Evolutionary conservation across 2,329 filamentous ascomycete genomes (phyloP).

Genomic region (Venturia effusa): DNA sequence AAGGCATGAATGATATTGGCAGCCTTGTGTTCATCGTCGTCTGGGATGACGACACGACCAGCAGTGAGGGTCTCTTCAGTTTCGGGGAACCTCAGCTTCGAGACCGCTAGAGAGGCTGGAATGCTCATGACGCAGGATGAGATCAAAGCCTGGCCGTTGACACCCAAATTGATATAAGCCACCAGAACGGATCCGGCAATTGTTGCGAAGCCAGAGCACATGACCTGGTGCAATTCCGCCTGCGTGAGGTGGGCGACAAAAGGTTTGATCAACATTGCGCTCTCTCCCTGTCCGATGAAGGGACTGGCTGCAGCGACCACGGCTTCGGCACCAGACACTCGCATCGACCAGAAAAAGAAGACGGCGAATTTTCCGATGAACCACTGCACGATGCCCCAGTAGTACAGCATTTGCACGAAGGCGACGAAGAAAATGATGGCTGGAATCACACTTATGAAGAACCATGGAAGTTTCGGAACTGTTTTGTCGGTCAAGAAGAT

Average conservation of each 20-base stretch:
- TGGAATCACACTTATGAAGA: constrained; percentile 71
- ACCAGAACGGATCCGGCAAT: constrained; percentile 83
- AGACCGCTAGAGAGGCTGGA: constrained; percentile 78
- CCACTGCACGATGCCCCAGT: constrained; percentile 76
- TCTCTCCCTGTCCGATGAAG: constrained; percentile 91
- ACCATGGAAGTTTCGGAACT: constrained; percentile 44
- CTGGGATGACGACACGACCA: constrained; percentile 68
- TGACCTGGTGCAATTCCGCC: constrained; percentile 77
- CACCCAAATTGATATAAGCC: constrained; percentile 72
- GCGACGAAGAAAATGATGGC: constrained; percentile 95
- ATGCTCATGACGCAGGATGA: constrained; percentile 95
- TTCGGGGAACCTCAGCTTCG: constrained; percentile 83
- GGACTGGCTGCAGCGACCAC: constrained; percentile 86
- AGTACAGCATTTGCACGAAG: constrained; percentile 78
- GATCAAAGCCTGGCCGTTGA: constrained; percentile 75
- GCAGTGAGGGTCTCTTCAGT: constrained; percentile 77
- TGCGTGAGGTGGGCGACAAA: constrained; percentile 78
- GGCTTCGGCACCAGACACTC: constrained; percentile 84
- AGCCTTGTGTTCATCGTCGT: constrained; percentile 60
- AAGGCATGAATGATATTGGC: constrained; percentile 77
- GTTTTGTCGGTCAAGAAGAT: constrained; percentile 53
- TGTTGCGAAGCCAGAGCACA: constrained; percentile 86
- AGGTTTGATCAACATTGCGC: constrained; percentile 80
- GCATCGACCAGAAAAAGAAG: constrained; percentile 86
- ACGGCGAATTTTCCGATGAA: constrained; percentile 76